Conservation (phyloP, 2,329 filamentous ascomycete genomes). For the Colletotrichum sp. region DNA sequence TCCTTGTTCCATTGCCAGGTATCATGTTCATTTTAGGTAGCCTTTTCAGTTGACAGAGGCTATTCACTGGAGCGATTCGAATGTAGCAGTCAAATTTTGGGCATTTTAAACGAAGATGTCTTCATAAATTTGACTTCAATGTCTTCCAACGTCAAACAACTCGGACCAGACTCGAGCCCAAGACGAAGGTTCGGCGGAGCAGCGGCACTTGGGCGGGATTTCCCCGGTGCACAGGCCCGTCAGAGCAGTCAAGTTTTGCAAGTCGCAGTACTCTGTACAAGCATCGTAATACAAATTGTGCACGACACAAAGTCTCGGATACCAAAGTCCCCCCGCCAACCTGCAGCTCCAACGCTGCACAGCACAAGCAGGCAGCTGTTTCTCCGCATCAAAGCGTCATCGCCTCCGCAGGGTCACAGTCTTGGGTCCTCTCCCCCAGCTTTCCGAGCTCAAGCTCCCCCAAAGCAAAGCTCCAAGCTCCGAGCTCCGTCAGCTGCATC, state of each 20-base stretch:
- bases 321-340: neutral
- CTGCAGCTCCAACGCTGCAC: neutral
- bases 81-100: too few species aligned
- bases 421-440: neutral
- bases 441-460: neutral
- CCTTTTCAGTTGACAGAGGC: neutral
- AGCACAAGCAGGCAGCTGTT: neutral
- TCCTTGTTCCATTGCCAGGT: fast-evolving
- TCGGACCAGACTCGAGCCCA: neutral
- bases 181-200: neutral
- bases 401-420: neutral
- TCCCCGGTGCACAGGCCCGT: neutral
- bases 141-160: neutral
- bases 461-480: neutral
- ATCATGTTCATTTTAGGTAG: fast-evolving
- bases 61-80: too few species aligned
- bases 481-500: neutral
- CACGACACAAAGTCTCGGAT: neutral
- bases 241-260: neutral
- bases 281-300: neutral
- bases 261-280: neutral
- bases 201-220: neutral
- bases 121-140: neutral
- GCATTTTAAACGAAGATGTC: too few species aligned
- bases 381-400: slow-evolving; percentile 16